These are phyloP conservation scores for Phytopythium oedochilum DNA, from an alignment of 352 stramenopile species.

Conservation along the genomic window DNA sequence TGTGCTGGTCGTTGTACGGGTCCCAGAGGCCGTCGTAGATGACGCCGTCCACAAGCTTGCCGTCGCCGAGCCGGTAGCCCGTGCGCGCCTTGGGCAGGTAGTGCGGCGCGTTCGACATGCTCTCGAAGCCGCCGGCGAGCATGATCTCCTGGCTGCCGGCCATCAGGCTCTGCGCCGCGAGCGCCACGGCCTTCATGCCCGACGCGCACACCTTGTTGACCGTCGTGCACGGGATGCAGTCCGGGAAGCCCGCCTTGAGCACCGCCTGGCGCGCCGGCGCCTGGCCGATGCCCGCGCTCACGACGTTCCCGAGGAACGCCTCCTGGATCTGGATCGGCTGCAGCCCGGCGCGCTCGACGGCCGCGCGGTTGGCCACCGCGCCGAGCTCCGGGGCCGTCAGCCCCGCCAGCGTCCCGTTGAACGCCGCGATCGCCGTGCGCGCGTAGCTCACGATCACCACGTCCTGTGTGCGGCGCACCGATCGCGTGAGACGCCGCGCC, in stretches of 20 bases:
- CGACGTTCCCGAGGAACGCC: constrained; percentile 97
- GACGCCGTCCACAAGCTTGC: constrained; percentile 84
- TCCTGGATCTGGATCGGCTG: constrained; percentile 89
- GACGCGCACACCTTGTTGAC: constrained; percentile 99
- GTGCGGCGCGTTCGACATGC: constrained; percentile 98
- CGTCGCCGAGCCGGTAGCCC: constrained; percentile 92
- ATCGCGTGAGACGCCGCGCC: too few relatives aligned
- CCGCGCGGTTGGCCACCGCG: constrained; percentile 87
- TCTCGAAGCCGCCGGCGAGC: constrained; percentile 95
- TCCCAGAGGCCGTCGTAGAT: constrained; percentile 97
- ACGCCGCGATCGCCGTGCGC: constrained; percentile 95
- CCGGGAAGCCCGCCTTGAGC: constrained; percentile 87
- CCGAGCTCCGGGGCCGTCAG: constrained; percentile 91
- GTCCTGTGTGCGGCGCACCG: too few relatives aligned
- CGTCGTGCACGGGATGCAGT: constrained; percentile 94
- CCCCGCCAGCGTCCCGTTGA: constrained; percentile 89
- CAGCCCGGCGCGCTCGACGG: constrained; percentile 70
- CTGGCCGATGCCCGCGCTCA: constrained; percentile 95
- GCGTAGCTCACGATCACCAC: constrained; percentile 95
- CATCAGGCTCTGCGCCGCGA: constrained; percentile 89
- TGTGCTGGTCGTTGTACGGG: constrained; percentile 95
- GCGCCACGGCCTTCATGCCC: constrained; percentile 89
- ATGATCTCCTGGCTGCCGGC: constrained; percentile 83
- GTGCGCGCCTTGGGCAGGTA: constrained; percentile 92
- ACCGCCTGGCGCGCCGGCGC: constrained; percentile 93